phyloP scores from a whole-genome alignment of 495 filamentous ascomycete genomes.

The Aspergillus nanangensis region DNA sequence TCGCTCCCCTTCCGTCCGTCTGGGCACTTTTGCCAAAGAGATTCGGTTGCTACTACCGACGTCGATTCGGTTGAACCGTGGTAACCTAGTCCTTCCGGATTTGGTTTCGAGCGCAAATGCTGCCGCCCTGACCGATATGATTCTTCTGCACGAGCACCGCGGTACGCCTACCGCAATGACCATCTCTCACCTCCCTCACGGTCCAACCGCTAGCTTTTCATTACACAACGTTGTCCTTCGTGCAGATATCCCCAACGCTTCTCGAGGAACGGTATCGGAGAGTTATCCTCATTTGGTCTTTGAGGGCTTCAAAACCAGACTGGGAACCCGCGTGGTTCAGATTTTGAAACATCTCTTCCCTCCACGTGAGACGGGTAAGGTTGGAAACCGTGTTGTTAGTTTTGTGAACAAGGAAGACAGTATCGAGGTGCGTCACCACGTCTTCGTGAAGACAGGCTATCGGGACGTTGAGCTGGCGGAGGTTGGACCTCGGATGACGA shows the following conservation, averaged over 20 bases:
- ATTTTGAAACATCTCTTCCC: constrained; percentile 95
- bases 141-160: constrained; percentile 90
- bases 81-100: constrained; percentile 81
- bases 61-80: constrained; percentile 83
- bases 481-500: constrained; percentile 93
- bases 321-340: constrained; percentile 83
- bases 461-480: constrained; percentile 89
- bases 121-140: constrained; percentile 74
- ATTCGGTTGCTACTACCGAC: constrained; percentile 88
- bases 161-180: constrained; percentile 90
- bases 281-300: constrained; percentile 94
- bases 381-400: constrained; percentile 85
- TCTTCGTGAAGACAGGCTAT: constrained; percentile 80
- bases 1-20: constrained; percentile 76
- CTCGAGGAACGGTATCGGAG: constrained; percentile 88
- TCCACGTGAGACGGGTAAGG: constrained; percentile 74
- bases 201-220: constrained; percentile 85
- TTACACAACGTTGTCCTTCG: constrained; percentile 93
- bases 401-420: constrained; percentile 95
- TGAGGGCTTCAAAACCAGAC: constrained; percentile 78
- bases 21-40: constrained; percentile 92
- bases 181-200: constrained; percentile 86
- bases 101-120: constrained; percentile 76
- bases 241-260: constrained; percentile 84
- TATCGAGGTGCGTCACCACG: constrained; percentile 81